Percentiles rank a stretch among this genome's conserved stretches.
phyloP scores from a whole-genome alignment of 257 asterid species.

The Primulina huaijiensis region DNA sequence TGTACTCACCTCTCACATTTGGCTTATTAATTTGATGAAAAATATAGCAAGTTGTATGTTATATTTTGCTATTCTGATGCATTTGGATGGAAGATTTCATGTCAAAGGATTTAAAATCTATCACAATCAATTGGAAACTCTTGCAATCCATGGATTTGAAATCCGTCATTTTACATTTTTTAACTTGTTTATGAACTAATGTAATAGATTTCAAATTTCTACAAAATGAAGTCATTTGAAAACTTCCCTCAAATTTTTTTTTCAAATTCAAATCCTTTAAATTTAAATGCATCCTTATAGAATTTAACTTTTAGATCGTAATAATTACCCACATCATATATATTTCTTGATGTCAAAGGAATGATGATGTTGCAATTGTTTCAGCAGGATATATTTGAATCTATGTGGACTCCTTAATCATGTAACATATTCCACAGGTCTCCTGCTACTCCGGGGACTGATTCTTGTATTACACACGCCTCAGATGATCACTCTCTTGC shows the following conservation, averaged over 20 bases:
- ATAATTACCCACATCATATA: not conserved
- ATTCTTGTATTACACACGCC: conserved; percentile 49
- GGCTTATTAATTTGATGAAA: not conserved
- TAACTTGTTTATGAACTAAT: too few relatives aligned
- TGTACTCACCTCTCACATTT: not conserved
- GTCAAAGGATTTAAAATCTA: too few relatives aligned
- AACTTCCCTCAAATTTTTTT: too few relatives aligned
- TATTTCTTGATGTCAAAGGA: not conserved
- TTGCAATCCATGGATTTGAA: too few relatives aligned
- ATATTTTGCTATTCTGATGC: not conserved
- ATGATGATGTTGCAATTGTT: not conserved
- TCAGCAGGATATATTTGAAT: not conserved
- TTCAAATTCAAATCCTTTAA: too few relatives aligned
- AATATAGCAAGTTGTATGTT: not conserved
- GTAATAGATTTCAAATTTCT: too few relatives aligned
- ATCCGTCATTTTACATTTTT: too few relatives aligned
- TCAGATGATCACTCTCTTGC: conserved; percentile 35
- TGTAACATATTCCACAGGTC: conserved; percentile 42
- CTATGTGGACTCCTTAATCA: conserved; percentile 2
- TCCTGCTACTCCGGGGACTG: conserved; percentile 42
- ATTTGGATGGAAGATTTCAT: too few relatives aligned
- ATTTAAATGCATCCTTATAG: too few relatives aligned
- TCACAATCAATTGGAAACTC: too few relatives aligned
- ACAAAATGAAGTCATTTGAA: too few relatives aligned
- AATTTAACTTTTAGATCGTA: too few relatives aligned